phyloP scores from a whole-genome alignment of 345 rosid species.

The Trapa bicornis region DNA sequence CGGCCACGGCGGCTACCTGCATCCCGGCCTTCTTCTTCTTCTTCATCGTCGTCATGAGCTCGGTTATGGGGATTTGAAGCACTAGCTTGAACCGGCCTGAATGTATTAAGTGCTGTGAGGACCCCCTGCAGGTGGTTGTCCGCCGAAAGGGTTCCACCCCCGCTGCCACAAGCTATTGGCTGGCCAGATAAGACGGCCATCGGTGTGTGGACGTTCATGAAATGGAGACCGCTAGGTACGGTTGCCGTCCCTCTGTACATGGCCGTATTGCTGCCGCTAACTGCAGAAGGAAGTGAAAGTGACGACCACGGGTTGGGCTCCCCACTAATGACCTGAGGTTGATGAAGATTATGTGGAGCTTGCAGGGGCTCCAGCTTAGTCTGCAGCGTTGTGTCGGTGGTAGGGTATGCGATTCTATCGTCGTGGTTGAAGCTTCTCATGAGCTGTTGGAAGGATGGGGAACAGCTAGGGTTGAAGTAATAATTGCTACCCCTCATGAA shows the following conservation, averaged over 20 bases:
- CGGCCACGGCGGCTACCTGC: neutral
- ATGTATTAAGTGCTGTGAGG: slow-evolving; percentile 57
- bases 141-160: slow-evolving; percentile 13
- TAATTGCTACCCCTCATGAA: slow-evolving; percentile 29
- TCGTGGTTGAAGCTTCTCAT: slow-evolving; percentile 9
- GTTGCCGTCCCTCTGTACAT: slow-evolving; percentile 20
- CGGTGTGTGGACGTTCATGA: slow-evolving; percentile 65
- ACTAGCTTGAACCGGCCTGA: slow-evolving; percentile 27
- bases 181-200: slow-evolving; percentile 64
- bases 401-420: neutral
- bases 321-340: slow-evolving; percentile 21
- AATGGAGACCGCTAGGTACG: slow-evolving; percentile 47
- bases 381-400: slow-evolving; percentile 1
- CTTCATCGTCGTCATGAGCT: slow-evolving; percentile 5
- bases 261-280: slow-evolving; percentile 14
- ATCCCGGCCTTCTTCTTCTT: neutral
- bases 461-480: slow-evolving; percentile 30
- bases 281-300: slow-evolving; percentile 22
- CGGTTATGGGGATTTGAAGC: slow-evolving; percentile 5
- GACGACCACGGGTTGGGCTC: slow-evolving; percentile 23
- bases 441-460: slow-evolving; percentile 20
- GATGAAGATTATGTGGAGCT: slow-evolving; percentile 10
- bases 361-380: slow-evolving; percentile 10
- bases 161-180: slow-evolving; percentile 28
- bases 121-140: slow-evolving; percentile 45